Conservation (phyloP, 176 grass and related monocot genomes). For the Oryza australiensis region DNA sequence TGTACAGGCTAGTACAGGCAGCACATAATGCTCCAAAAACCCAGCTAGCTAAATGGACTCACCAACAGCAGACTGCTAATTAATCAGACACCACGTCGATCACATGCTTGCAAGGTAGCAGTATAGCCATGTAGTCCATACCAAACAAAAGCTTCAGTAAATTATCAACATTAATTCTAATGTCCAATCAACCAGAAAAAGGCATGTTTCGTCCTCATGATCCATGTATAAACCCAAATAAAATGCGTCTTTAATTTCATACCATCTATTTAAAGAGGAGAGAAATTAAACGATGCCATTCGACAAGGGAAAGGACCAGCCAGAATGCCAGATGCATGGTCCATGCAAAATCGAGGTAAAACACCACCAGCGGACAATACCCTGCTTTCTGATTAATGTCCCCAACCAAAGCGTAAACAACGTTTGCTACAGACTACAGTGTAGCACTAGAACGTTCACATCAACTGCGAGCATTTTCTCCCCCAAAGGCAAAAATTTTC, state of each 20-base stretch:
- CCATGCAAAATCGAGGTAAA: constrained; percentile 12
- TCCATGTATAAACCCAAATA: constrained; percentile 6
- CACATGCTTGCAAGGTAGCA: background rate
- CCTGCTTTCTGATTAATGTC: constrained; percentile 1
- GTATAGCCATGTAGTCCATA: background rate
- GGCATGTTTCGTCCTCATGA: background rate
- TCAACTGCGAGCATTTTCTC: background rate
- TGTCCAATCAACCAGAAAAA: background rate
- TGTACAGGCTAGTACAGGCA: background rate
- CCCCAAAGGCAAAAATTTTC: background rate
- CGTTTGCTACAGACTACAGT: background rate
- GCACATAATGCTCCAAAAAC: constrained; percentile 12
- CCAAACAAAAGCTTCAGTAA: background rate
- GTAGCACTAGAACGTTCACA: background rate
- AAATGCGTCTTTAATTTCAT: background rate
- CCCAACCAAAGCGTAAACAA: background rate
- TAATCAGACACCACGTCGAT: background rate
- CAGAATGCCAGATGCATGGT: background rate
- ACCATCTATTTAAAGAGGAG: background rate
- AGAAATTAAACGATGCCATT: background rate
- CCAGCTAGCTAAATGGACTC: constrained; percentile 3
- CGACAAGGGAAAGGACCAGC: constrained; percentile 22
- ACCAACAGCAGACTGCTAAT: background rate
- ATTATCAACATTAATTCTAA: background rate
- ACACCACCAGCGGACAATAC: background rate